A percentile compares a stretch with the other conserved stretches of the same genome.
Conservation (phyloP, 805 yeast genomes). For the Metschnikowia borealis region DNA sequence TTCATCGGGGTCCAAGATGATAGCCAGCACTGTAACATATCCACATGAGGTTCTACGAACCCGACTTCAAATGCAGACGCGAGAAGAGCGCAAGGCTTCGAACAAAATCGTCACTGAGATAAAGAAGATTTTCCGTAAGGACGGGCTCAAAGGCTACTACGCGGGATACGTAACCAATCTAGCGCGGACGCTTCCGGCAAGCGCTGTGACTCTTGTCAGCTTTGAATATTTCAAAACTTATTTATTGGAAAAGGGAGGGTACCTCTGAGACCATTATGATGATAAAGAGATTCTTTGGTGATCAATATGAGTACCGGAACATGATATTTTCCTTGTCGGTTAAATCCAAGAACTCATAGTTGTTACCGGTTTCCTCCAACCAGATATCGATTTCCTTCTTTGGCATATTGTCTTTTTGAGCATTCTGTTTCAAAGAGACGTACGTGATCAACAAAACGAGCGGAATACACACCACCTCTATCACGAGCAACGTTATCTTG, state of each 20-base stretch:
- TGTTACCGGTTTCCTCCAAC: conserved; percentile 17
- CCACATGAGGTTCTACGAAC: conserved; percentile 96
- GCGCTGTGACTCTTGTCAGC: conserved; percentile 91
- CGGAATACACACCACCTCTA: conserved; percentile 9
- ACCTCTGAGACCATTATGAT: conserved; percentile 2
- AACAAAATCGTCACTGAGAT: conserved; percentile 30
- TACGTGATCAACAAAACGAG: conserved; percentile 32
- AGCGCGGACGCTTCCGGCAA: conserved; percentile 88
- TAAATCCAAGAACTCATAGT: conserved; percentile 49
- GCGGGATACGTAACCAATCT: conserved; percentile 85
- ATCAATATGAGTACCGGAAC: conserved; percentile 51
- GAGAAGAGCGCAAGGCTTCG: conserved; percentile 20
- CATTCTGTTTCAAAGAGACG: conserved; percentile 47
- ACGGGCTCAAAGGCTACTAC: conserved; percentile 81
- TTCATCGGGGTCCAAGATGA: conserved; percentile 77
- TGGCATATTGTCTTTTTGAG: conserved; percentile 40
- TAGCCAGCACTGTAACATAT: conserved; percentile 83
- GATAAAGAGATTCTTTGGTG: too few relatives aligned
- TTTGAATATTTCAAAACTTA: conserved; percentile 75
- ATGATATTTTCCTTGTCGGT: conserved; percentile 56
- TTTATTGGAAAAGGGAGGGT: conserved; percentile 36
- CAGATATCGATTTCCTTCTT: conserved; percentile 16
- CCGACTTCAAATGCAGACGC: conserved; percentile 68
- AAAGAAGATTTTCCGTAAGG: conserved; percentile 48
- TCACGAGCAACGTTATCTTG: conserved; percentile 6